Evolutionary conservation across 352 stramenopile genomes (phyloP).

Genomic region (Nothophytophthora sp.): DNA sequence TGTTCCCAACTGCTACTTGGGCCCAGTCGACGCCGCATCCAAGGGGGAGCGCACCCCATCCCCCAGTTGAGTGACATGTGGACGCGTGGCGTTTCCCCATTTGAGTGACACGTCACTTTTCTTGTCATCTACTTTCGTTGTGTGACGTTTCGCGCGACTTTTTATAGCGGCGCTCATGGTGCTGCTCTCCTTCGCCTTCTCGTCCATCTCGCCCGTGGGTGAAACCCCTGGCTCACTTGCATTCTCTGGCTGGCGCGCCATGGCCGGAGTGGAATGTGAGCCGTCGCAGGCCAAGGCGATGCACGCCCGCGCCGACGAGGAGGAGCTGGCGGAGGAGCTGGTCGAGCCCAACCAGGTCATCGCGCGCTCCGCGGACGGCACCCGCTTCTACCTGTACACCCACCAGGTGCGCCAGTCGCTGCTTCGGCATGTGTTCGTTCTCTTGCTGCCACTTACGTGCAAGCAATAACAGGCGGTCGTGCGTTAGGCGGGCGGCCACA

Average conservation of each 20-base stretch:
- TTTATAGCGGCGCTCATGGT: too few relatives aligned
- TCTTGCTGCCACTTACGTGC: background rate
- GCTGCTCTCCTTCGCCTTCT: too few relatives aligned
- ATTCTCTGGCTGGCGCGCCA: too few relatives aligned
- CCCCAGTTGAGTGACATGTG: slow-evolving; percentile 18
- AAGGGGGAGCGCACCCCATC: slow-evolving; percentile 3
- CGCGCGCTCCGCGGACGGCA: slow-evolving; percentile 62
- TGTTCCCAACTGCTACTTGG: background rate
- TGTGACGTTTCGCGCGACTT: slow-evolving; percentile 4
- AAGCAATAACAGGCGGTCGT: slow-evolving; percentile 4
- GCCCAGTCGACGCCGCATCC: too few relatives aligned
- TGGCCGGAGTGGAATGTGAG: too few relatives aligned
- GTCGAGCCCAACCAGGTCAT: slow-evolving; percentile 58
- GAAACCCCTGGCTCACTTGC: too few relatives aligned
- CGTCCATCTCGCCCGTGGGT: too few relatives aligned
- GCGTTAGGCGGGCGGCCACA: slow-evolving; percentile 68
- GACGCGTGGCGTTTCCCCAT: background rate
- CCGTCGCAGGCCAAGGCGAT: too few relatives aligned
- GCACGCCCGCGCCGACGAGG: background rate
- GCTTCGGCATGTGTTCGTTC: too few relatives aligned
- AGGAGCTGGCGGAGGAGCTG: slow-evolving; percentile 12
- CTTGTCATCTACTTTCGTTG: slow-evolving; percentile 4
- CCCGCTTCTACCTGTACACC: slow-evolving; percentile 77
- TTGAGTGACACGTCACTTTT: slow-evolving; percentile 33
- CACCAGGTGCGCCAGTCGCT: slow-evolving; percentile 63